Evolutionary conservation across 495 filamentous ascomycete species (phyloP).

Genomic region (Cercophora sp.): DNA sequence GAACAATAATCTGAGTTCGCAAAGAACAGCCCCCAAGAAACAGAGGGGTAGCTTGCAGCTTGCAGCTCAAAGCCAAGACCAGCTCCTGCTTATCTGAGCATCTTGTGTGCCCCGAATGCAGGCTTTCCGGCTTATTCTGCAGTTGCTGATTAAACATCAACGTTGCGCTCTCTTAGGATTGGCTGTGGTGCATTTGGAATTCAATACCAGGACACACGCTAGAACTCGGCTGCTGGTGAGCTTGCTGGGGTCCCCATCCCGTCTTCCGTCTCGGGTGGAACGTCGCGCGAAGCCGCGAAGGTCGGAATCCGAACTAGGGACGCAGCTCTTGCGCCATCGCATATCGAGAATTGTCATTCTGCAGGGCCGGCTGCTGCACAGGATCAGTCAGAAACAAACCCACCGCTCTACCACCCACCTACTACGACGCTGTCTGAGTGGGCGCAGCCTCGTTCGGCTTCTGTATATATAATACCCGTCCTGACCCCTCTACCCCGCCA

Average conservation of each 20-base stretch:
- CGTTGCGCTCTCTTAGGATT: not conserved
- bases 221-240: not conserved
- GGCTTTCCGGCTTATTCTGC: not conserved
- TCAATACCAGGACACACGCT: not conserved
- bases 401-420: not conserved
- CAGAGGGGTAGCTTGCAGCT: not conserved
- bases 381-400: conserved; percentile 14
- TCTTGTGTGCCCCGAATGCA: not conserved
- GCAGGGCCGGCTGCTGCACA: not conserved
- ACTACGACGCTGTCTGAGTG: too few relatives aligned
- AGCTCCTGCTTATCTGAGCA: conserved; percentile 13
- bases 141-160: not conserved
- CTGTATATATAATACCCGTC: conserved; percentile 16
- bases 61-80: not conserved
- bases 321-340: conserved; percentile 7
- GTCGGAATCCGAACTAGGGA: not conserved
- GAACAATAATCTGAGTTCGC: too few relatives aligned
- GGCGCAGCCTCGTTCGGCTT: not conserved
- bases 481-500: conserved; percentile 25
- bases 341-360: conserved; percentile 7
- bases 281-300: too few relatives aligned
- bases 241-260: too few relatives aligned
- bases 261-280: too few relatives aligned
- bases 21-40: not conserved
- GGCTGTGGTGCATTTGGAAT: too few relatives aligned